Percentiles rank a stretch among this genome's conserved stretches.
Evolutionary conservation across 2,329 filamentous ascomycete species (phyloP).

Genomic region (Fusarium secorum): DNA sequence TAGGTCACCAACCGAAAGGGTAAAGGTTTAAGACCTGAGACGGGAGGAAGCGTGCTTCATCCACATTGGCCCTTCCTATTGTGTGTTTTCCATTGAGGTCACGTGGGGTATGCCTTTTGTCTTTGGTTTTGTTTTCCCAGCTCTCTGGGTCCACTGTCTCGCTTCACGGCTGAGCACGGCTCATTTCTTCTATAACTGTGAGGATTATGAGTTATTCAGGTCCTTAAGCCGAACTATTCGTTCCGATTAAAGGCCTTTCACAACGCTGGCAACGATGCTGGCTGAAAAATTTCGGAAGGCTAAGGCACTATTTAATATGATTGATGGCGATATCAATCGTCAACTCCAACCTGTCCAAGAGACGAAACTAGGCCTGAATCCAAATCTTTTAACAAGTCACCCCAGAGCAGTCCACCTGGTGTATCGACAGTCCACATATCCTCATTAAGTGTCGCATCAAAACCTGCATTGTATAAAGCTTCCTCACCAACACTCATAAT

Average conservation of each 20-base stretch:
- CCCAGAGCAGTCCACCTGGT: constrained; percentile 32
- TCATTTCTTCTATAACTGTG: not conserved
- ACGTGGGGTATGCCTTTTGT: constrained; percentile 2
- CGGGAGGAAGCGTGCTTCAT: constrained; percentile 30
- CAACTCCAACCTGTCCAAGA: constrained; percentile 41
- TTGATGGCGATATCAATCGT: not conserved
- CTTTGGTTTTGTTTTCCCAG: not conserved
- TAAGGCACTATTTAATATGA: not conserved
- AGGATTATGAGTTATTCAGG: not conserved
- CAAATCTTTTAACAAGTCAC: constrained; percentile 34
- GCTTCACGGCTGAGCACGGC: not conserved
- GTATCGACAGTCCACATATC: constrained; percentile 27
- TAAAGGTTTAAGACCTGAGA: constrained; percentile 10
- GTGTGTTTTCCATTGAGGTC: not conserved
- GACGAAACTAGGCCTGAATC: constrained; percentile 28
- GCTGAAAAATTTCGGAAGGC: not conserved
- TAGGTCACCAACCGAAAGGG: not conserved
- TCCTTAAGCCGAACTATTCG: not conserved
- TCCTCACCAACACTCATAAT: constrained; percentile 28
- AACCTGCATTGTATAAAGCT: not conserved
- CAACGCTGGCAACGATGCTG: not conserved
- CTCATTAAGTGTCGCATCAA: constrained; percentile 1
- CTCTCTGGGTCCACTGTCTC: not conserved
- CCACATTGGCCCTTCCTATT: not conserved
- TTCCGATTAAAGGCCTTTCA: not conserved